Base-by-base conservation (phyloP, 2,329 filamentous ascomycete genomes). In the Tolypocladium nubicola region DNA sequence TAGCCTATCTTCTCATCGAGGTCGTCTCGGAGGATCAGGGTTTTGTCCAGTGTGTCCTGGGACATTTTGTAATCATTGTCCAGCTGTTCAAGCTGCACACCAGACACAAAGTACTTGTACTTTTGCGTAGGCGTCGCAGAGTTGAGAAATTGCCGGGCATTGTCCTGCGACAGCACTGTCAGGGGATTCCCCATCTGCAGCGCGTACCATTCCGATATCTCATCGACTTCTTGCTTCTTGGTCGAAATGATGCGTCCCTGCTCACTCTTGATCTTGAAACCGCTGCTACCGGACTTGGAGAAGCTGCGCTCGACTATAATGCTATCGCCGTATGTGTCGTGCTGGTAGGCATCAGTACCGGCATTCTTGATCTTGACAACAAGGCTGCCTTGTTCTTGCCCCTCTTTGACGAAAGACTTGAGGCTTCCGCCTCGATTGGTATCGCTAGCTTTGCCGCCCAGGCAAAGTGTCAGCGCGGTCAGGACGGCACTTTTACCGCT, bases 401-500 rank as follows among this genome's bases (percentile, higher is more conserved):
- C 93, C 68, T 94, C 87, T 67, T 96, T 97, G 71, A 99, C 90
- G 67, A 97, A 88, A 59, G 82, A 89, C 71, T 95, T 96, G 33
- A 99, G 75, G 65, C 87, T 96, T 55, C 89, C 88, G 43, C 91
- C 94, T 61, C 94, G 88, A 67, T 97, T 97, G 4, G 94, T 97
- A 19, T 89, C 84, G 56, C 90, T 90, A 2, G 94, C 92, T 71
- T 97, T 97, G 23, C 89, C 93, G 59, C 94, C 94, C n/a, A 99
- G 79, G 67, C 94, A 97, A 39, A 99, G 79, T 0, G 91, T 96
- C 62, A 99, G 83, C 5, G 91, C 94, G 0, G 94, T 97, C 35
- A 99, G 76, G 16, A 97, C 88, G 3, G 94, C 94, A 70, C 94
- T 99, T 76, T 99, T 99, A 40, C 94, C 94, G 68, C 93, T 97